phyloP scores from a whole-genome alignment of 176 grass and related monocot genomes.

The Guadua angustifolia region DNA sequence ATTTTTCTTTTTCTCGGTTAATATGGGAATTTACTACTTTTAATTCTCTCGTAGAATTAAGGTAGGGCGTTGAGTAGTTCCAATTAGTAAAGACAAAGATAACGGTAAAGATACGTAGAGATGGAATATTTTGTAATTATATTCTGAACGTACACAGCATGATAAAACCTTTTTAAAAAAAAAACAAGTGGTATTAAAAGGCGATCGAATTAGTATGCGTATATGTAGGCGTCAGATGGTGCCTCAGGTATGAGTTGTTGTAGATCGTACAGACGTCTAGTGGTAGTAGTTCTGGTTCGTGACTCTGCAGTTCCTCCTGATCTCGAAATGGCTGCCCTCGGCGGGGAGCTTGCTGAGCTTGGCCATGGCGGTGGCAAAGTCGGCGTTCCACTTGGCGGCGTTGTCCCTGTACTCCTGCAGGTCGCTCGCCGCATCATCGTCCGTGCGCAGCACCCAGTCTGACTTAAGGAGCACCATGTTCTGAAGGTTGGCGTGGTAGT shows the following conservation, averaged over 20 bases:
- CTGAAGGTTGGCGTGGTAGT: constrained; percentile 12
- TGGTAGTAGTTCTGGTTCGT: constrained; percentile 24
- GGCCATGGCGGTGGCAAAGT: constrained; percentile 47
- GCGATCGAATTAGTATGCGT: background rate
- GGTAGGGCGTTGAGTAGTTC: no score
- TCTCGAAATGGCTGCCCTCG: constrained; percentile 30
- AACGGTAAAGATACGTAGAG: no score
- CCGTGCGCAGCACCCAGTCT: constrained; percentile 33
- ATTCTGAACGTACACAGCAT: no score
- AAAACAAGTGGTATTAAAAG: background rate
- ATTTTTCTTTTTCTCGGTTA: no score
- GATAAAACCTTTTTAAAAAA: no score
- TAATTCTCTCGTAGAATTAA: no score
- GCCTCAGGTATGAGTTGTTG: background rate
- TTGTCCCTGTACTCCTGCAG: constrained; percentile 5
- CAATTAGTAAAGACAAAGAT: no score
- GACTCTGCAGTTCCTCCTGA: constrained; percentile 39
- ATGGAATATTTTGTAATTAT: no score
- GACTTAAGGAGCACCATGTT: constrained; percentile 43
- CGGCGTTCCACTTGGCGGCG: background rate
- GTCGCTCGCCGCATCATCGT: background rate
- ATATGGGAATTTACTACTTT: no score
- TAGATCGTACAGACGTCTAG: background rate
- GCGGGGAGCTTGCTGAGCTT: constrained; percentile 52
- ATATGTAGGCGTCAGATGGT: background rate